Conservation (phyloP, 768 basidiomycete genomes). For the Sarcodon sp. region DNA sequence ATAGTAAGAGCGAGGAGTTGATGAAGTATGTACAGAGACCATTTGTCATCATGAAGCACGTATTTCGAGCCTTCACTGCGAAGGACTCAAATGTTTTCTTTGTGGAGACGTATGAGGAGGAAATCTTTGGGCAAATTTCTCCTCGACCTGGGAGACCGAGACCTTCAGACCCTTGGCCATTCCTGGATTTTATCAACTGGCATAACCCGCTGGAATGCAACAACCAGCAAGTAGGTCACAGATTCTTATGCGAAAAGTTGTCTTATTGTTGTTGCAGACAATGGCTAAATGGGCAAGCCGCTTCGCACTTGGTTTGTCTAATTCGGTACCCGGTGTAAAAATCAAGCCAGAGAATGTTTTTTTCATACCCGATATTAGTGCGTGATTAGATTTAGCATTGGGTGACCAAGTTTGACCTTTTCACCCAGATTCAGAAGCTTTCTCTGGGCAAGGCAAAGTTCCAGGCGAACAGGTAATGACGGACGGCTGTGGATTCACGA, state of each 20-base stretch:
- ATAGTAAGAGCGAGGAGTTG: conserved; percentile 18
- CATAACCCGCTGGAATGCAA: conserved; percentile 41
- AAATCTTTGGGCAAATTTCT: background rate
- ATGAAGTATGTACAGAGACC: conserved; percentile 32
- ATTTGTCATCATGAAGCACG: conserved; percentile 36
- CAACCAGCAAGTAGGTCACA: conserved; percentile 30
- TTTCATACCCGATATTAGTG: conserved; percentile 32
- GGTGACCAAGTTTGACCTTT: background rate
- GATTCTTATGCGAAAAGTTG: background rate
- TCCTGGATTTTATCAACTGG: conserved; percentile 38
- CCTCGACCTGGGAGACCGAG: background rate
- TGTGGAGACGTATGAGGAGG: conserved; percentile 36
- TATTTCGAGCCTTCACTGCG: conserved; percentile 49
- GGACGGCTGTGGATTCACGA: conserved; percentile 66
- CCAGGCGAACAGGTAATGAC: conserved; percentile 33
- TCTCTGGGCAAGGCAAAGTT: conserved; percentile 9
- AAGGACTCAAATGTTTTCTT: conserved; percentile 49
- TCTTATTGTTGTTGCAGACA: conserved; percentile 21
- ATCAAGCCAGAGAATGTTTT: conserved; percentile 24
- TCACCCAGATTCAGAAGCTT: conserved; percentile 13
- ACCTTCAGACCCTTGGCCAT: conserved; percentile 10
- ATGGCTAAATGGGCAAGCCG: conserved; percentile 58
- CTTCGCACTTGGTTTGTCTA: conserved; percentile 48
- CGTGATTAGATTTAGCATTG: conserved; percentile 13
- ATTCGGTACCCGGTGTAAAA: conserved; percentile 42